A percentile compares a stretch with the other conserved stretches of the same genome.
These are phyloP conservation scores for Lasiodiplodia citricola DNA, from an alignment of 2,329 filamentous ascomycete species.

Conservation along the genomic window DNA sequence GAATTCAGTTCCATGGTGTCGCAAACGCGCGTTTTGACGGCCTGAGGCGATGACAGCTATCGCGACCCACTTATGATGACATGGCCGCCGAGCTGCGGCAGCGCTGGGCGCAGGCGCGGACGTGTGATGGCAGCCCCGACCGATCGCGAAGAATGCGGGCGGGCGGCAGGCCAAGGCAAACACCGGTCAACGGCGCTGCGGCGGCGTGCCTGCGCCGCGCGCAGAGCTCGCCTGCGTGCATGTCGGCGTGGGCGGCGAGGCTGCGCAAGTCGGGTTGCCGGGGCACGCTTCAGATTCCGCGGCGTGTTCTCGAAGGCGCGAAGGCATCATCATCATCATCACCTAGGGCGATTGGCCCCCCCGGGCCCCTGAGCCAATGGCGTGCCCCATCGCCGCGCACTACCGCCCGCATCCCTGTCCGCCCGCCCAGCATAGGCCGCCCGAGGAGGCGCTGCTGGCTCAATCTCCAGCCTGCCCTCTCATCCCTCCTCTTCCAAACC, in stretches of 20 bases:
- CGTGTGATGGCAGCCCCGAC: background rate
- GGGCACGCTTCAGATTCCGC: conserved; percentile 3
- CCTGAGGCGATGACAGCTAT: conserved; percentile 24
- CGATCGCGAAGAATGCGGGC: conserved; percentile 6
- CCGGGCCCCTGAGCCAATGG: conserved; percentile 11
- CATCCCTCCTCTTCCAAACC: conserved; percentile 23
- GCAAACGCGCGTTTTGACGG: conserved; percentile 24
- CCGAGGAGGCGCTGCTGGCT: conserved; percentile 4
- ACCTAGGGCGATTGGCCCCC: conserved; percentile 4
- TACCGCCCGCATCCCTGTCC: conserved; percentile 15
- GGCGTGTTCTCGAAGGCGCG: conserved; percentile 18
- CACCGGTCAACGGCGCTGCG: background rate
- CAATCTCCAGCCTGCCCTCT: conserved; percentile 22
- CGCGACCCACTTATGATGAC: conserved; percentile 23
- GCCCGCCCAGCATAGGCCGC: conserved; percentile 18
- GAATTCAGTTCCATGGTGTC: conserved; percentile 21
- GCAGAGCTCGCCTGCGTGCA: background rate
- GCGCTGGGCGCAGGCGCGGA: conserved; percentile 14
- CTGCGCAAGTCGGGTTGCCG: no score
- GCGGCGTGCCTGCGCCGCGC: conserved; percentile 8
- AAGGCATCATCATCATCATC: conserved; percentile 16
- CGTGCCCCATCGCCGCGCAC: conserved; percentile 16
- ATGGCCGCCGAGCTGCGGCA: conserved; percentile 20
- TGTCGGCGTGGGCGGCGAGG: background rate
- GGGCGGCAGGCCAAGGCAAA: background rate